These are phyloP conservation scores for Apium graveolens DNA, from an alignment of 129 eudicot species.

Conservation along the genomic window DNA sequence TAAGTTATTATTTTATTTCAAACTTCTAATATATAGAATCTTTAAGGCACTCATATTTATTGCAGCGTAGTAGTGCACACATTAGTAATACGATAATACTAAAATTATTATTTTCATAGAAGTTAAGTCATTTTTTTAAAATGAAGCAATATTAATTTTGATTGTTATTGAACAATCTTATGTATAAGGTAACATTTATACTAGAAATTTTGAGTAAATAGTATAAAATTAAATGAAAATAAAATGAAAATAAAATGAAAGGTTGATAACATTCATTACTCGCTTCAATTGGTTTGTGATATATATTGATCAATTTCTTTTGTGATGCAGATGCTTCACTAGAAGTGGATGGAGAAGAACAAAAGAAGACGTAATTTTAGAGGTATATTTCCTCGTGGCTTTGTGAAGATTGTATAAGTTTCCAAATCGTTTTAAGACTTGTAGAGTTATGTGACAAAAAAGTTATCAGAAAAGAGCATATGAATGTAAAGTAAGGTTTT, in stretches of 20 bases:
- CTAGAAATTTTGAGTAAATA: not conserved
- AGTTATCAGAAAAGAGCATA: not conserved
- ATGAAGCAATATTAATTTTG: not conserved
- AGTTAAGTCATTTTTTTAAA: not conserved
- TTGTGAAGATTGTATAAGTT: not conserved
- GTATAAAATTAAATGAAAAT: not conserved
- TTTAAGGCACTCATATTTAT: not conserved
- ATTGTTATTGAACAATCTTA: no score
- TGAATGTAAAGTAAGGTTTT: not conserved
- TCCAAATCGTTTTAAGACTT: not conserved
- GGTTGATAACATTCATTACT: not conserved
- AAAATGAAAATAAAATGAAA: not conserved
- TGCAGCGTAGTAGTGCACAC: not conserved
- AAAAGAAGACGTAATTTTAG: conserved; percentile 70
- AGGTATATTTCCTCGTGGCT: conserved; percentile 38
- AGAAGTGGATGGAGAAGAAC: conserved; percentile 90
- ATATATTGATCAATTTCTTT: conserved; percentile 8
- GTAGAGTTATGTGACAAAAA: not conserved
- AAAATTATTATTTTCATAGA: not conserved
- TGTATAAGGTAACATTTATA: not conserved
- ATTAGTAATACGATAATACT: no score
- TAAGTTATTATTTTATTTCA: not conserved
- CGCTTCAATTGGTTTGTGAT: not conserved
- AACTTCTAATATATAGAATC: not conserved
- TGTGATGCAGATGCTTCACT: conserved; percentile 69